Conservation (phyloP, 2,329 filamentous ascomycete genomes). For the Diaporthe aspalathi region DNA sequence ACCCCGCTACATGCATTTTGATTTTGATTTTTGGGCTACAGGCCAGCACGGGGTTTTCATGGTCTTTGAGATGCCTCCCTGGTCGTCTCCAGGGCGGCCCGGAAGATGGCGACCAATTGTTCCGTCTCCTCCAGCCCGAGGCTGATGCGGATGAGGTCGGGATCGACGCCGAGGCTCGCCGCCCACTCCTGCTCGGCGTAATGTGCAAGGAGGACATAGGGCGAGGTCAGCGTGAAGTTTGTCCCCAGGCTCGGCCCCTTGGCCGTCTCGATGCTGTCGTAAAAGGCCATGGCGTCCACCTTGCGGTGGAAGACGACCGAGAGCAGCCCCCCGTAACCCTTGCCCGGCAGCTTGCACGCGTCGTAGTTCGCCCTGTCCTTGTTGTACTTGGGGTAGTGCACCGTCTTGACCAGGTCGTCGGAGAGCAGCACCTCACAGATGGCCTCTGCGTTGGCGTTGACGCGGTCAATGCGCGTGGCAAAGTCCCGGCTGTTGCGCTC, state of each 20-base stretch:
- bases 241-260: conserved; percentile 97
- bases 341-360: conserved; percentile 75
- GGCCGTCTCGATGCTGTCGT: conserved; percentile 84
- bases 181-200: conserved; percentile 95
- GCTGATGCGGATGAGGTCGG: conserved; percentile 84
- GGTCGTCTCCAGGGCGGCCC: conserved; percentile 74
- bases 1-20: not conserved
- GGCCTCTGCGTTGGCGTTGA: conserved; percentile 86
- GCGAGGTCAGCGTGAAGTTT: conserved; percentile 93
- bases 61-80: conserved; percentile 43
- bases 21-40: too few species aligned
- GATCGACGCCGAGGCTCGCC: conserved; percentile 81
- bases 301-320: conserved; percentile 82
- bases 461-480: conserved; percentile 80
- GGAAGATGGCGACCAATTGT: conserved; percentile 73
- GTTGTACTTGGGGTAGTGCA: conserved; percentile 89
- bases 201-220: conserved; percentile 92
- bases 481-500: conserved; percentile 98
- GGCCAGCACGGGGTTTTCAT: not conserved
- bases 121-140: conserved; percentile 86
- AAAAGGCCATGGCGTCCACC: conserved; percentile 82
- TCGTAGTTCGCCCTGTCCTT: conserved; percentile 81
- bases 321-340: conserved; percentile 90
- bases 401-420: conserved; percentile 74
- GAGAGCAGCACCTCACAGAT: conserved; percentile 78